phyloP scores from a whole-genome alignment of 23 red algal genomes.

The Chondrus crispus region DNA sequence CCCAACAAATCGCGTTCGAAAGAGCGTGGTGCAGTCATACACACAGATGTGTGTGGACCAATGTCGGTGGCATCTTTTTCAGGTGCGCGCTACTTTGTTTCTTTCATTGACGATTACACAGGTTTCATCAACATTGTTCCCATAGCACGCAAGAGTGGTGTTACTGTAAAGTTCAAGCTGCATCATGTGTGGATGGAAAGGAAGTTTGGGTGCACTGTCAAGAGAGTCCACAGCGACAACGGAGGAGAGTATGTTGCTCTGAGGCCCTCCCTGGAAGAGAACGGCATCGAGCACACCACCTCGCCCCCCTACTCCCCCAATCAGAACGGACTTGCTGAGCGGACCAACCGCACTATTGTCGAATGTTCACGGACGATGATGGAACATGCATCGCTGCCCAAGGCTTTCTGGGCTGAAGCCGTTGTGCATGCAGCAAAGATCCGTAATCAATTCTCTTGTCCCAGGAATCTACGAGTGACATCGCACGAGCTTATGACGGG shows the following conservation, averaged over 20 bases:
- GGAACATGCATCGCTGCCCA: not conserved
- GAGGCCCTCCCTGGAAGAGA: not conserved
- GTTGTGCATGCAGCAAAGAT: not conserved
- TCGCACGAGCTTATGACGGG: not conserved
- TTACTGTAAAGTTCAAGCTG: not conserved
- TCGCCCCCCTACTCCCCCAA: not conserved
- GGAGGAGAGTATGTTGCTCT: not conserved
- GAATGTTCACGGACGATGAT: not conserved
- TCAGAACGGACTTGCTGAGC: not conserved
- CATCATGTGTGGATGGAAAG: not conserved
- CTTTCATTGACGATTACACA: not conserved
- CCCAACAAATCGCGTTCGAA: not conserved
- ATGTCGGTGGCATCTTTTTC: not conserved
- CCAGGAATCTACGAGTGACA: not conserved
- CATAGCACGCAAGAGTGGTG: not conserved
- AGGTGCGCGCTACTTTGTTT: not conserved
- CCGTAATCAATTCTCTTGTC: not conserved
- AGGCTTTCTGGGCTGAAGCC: not conserved
- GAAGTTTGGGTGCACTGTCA: not conserved
- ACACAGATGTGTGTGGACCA: not conserved
- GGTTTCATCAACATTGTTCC: not conserved
- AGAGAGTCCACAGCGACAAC: not conserved
- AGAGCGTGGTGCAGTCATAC: not conserved
- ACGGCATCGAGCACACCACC: not conserved
- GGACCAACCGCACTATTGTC: slow-evolving; percentile 17